Evolutionary conservation across 257 asterid genomes (phyloP), one percentile per base, ranked within the genome.

Genomic region (Penstemon newberryi): DNA sequence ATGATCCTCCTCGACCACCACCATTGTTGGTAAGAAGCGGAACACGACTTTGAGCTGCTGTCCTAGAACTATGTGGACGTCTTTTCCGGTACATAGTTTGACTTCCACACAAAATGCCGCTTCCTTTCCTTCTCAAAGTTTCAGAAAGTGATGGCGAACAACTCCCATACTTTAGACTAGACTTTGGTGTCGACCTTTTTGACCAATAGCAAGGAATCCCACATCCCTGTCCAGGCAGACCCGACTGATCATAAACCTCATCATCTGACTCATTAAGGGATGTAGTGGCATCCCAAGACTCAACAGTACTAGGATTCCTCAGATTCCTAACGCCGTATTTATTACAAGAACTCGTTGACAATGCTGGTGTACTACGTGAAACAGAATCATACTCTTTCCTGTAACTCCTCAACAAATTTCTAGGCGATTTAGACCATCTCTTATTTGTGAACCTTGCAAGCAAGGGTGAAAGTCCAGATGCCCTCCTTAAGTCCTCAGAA

Each of bases 191-290:
- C 4, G 97, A 87, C 79, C 92, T 87, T 74, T 76, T 91, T 40
- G 99, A 91, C 99, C 98, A 87, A 76, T 85, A 90, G 80, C 99
- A 94, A 18, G 98, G 83, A 70, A 94, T 91, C 62, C 98, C 99
- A 75, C 99, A 94, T 44, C 97, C 99, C 18, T 77, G 87, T 42
- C 96, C 93, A 1, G 87, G 86, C 37, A 94, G 83, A 77, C 86
- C 96, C 75, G 85, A 83, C 43, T 78, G 95, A 63, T 83, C 92
- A 6, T 94, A 98, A 81, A 80, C 89, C 70, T 90, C 97, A 65
- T 91, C 93, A 66, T 86, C 97, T 10, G 80, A 96, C 66, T 87
- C 97, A 65, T 90, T 85, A 53, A 86, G 67, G 4, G 99, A 93
- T 60, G 96, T 91, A 36, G 91, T 84, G 6, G 89, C 96, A 78